phyloP scores from a whole-genome alignment of 768 basidiomycete species.

The Candolleomyces aberdarensis region DNA sequence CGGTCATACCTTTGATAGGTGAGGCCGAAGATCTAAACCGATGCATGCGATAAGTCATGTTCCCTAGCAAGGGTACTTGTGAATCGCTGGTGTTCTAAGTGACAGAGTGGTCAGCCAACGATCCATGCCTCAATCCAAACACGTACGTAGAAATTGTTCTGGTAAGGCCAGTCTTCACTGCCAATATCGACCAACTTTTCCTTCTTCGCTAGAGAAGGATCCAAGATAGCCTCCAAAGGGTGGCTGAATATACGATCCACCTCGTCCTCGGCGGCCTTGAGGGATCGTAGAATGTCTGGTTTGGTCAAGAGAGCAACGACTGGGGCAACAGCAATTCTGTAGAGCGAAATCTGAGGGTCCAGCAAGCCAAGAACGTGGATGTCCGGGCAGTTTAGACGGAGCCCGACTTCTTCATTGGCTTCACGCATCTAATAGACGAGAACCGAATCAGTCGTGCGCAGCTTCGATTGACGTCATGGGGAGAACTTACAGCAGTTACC shows the following conservation, averaged over 20 bases:
- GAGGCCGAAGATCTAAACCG: conserved; percentile 77
- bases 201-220: conserved; percentile 47
- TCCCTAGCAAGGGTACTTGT: conserved; percentile 42
- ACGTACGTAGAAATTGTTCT: conserved; percentile 69
- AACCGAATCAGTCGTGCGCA: conserved; percentile 1
- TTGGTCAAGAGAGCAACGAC: conserved; percentile 70
- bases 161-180: conserved; percentile 77
- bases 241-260: conserved; percentile 81
- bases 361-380: conserved; percentile 60
- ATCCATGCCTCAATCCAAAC: background rate
- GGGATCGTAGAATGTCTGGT: conserved; percentile 41
- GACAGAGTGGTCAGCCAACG: background rate
- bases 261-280: conserved; percentile 61
- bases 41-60: conserved; percentile 72
- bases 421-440: conserved; percentile 60
- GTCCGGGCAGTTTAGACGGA: conserved; percentile 55
- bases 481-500: conserved; percentile 67
- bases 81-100: conserved; percentile 52
- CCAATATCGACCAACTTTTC: conserved; percentile 55
- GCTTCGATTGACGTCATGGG: background rate
- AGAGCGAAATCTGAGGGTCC: conserved; percentile 67
- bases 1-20: conserved; percentile 80
- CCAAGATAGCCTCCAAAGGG: conserved; percentile 69
- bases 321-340: conserved; percentile 71
- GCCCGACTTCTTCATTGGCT: conserved; percentile 80